phyloP scores from a whole-genome alignment of 2,329 filamentous ascomycete genomes.

The Elsinoe fawcettii region DNA sequence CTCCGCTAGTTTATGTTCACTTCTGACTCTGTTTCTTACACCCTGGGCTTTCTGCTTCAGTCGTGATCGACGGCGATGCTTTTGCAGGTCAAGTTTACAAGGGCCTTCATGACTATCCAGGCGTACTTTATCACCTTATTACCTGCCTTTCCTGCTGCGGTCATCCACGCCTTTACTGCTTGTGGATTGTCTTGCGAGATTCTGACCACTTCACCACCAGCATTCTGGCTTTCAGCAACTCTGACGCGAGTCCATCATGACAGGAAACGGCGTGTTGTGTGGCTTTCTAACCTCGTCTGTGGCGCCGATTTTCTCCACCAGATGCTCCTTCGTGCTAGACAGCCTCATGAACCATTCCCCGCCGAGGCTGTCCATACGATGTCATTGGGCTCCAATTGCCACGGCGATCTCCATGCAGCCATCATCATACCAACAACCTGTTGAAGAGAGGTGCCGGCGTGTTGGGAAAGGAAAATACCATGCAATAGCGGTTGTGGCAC shows the following conservation, averaged over 20 bases:
- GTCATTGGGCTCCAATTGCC: conserved; percentile 1
- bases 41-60: not conserved
- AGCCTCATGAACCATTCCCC: not conserved
- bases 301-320: not conserved
- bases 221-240: not conserved
- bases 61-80: not conserved
- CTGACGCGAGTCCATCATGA: not conserved
- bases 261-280: not conserved
- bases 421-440: not conserved
- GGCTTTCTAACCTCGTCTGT: conserved; percentile 2
- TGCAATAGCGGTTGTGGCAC: not conserved
- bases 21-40: not conserved
- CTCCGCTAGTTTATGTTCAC: not conserved
- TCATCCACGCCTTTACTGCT: not conserved
- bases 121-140: not conserved
- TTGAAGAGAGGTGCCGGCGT: not conserved
- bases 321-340: not conserved
- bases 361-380: conserved; percentile 3
- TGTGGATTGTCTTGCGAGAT: not conserved
- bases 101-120: not conserved
- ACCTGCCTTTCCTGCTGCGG: not conserved
- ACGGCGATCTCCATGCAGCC: conserved; percentile 1
- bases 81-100: not conserved
- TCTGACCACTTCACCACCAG: not conserved
- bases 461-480: not conserved